These are phyloP conservation scores for Neopestalotiopsis sp. DNA, from an alignment of 2,329 filamentous ascomycete genomes.

Conservation along the genomic window DNA sequence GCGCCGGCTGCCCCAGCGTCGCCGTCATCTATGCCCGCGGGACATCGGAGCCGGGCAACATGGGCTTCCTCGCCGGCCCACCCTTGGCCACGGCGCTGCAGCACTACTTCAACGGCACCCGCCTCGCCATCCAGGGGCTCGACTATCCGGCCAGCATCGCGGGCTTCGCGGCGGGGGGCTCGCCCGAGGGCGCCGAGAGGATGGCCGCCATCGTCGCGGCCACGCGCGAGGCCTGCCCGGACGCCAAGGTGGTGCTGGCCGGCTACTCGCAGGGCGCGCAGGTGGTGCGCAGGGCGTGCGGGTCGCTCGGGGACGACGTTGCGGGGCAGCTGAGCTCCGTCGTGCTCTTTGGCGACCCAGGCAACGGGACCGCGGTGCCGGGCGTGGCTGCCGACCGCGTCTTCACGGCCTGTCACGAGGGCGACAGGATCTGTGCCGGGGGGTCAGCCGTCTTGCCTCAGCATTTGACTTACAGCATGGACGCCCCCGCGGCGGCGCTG, in stretches of 20 bases:
- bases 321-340: slow-evolving; percentile 21
- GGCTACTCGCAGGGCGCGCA: slow-evolving; percentile 41
- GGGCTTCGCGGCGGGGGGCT: slow-evolving; percentile 30
- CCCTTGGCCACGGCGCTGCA: slow-evolving; percentile 28
- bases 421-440: slow-evolving; percentile 31
- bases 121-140: slow-evolving; percentile 32
- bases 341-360: slow-evolving; percentile 35
- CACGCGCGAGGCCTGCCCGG: slow-evolving; percentile 40
- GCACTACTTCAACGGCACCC: slow-evolving; percentile 18
- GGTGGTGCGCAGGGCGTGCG: slow-evolving; percentile 33
- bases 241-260: slow-evolving; percentile 45
- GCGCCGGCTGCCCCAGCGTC: slow-evolving; percentile 23
- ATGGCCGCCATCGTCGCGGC: slow-evolving; percentile 22
- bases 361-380: slow-evolving; percentile 24
- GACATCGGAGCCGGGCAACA: slow-evolving; percentile 32
- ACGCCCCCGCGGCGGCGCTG: slow-evolving; percentile 28
- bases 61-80: slow-evolving; percentile 31
- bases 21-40: slow-evolving; percentile 35
- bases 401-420: slow-evolving; percentile 27
- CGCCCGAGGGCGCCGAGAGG: slow-evolving; percentile 21
- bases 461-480: slow-evolving; percentile 32
- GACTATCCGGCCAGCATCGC: slow-evolving; percentile 29
- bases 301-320: slow-evolving; percentile 23
- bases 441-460: slow-evolving; percentile 28
- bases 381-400: slow-evolving; percentile 22